Conservation (phyloP, 495 filamentous ascomycete species). For the Letharia lupina region DNA sequence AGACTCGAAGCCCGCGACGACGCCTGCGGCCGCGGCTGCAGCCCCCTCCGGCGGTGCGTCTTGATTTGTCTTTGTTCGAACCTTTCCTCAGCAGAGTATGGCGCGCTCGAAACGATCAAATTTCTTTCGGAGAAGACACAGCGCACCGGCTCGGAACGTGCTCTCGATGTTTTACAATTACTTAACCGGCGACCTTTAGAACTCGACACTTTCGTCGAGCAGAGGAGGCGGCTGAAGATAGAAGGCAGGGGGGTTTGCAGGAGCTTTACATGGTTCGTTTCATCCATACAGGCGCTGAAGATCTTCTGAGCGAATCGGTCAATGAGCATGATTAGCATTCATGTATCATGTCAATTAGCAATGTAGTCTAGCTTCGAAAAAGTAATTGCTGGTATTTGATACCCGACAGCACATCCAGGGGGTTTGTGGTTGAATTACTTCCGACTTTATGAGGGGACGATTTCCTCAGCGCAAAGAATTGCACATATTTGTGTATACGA, state of each 20-base stretch:
- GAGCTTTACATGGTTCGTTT: slow-evolving; percentile 7
- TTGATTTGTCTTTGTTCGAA: slow-evolving; percentile 3
- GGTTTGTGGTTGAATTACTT: neutral
- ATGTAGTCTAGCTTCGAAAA: slow-evolving; percentile 14
- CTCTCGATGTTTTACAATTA: slow-evolving; percentile 8
- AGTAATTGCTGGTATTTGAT: slow-evolving; percentile 1
- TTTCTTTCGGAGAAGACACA: slow-evolving; percentile 9
- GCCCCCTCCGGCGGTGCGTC: slow-evolving; percentile 21
- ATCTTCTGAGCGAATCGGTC: slow-evolving; percentile 4
- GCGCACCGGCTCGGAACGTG: slow-evolving; percentile 2
- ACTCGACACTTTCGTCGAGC: slow-evolving; percentile 7
- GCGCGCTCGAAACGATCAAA: slow-evolving; percentile 1
- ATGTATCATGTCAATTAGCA: slow-evolving; percentile 15
- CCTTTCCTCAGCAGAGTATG: neutral
- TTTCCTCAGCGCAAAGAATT: too few species aligned
- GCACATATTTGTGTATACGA: too few species aligned
- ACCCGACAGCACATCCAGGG: neutral
- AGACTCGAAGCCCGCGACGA: slow-evolving; percentile 19
- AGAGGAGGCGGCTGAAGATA: slow-evolving; percentile 1
- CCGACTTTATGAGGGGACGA: neutral
- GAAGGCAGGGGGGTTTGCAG: slow-evolving; percentile 1
- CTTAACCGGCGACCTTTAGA: slow-evolving; percentile 14
- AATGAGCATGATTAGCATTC: slow-evolving; percentile 7
- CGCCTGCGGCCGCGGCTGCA: slow-evolving; percentile 18
- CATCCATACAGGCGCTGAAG: slow-evolving; percentile 1